Evolutionary conservation across 179 eudicot genomes (phyloP).

Genomic region (Beta lomatogona): DNA sequence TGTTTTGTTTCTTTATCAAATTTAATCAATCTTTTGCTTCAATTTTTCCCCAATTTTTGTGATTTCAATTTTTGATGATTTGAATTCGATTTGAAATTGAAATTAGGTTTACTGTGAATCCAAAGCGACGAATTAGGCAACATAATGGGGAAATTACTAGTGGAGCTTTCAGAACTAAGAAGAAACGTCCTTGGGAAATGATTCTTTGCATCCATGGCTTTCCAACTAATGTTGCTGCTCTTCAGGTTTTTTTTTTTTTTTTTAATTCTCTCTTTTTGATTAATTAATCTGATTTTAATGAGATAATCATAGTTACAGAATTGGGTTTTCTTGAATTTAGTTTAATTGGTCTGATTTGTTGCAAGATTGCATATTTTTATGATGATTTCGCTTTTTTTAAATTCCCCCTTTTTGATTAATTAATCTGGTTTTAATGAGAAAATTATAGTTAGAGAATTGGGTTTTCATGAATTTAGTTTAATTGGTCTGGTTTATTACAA

Average conservation of each 20-base stretch:
- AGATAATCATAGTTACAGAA: not conserved
- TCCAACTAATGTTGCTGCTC: slow-evolving; percentile 77
- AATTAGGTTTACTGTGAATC: slow-evolving; percentile 78
- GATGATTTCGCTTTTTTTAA: no score
- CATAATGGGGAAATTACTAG: slow-evolving; percentile 80
- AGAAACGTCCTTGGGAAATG: slow-evolving; percentile 93
- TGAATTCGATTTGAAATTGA: not conserved
- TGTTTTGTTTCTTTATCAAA: not conserved
- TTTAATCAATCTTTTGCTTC: not conserved
- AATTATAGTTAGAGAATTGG: not conserved
- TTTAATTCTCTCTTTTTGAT: not conserved
- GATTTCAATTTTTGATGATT: not conserved
- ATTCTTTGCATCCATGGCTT: slow-evolving; percentile 85
- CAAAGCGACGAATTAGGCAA: slow-evolving; percentile 74
- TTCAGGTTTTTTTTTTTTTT: slow-evolving; percentile 53
- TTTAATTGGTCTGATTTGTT: not conserved
- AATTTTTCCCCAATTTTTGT: not conserved
- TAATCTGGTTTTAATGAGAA: not conserved
- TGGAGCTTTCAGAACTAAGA: slow-evolving; percentile 76
- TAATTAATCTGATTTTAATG: not conserved
- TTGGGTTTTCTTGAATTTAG: not conserved
- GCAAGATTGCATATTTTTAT: slow-evolving; percentile 2
- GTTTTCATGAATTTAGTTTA: not conserved
- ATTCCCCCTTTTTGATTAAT: not conserved
- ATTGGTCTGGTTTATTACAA: not conserved